Evolutionary conservation across 2,329 filamentous ascomycete species (phyloP), one percentile per base, ranked within the genome.

Genomic region (Clathrospora elynae): DNA sequence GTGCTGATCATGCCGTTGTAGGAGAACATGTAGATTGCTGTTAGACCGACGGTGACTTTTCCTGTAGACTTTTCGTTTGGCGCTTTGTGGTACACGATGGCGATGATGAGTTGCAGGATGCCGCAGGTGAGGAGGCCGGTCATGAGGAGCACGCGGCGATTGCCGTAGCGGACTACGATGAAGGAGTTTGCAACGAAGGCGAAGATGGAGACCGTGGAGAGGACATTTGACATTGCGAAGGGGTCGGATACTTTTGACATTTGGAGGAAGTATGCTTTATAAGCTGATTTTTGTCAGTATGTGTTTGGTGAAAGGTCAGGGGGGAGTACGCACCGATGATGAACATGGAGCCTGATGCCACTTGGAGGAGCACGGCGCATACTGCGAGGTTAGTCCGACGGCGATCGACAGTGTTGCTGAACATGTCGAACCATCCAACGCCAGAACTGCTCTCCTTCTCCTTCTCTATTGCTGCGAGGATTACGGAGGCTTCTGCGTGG

Each of bases 251-350:
- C 77, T 31, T 76, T 71, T 23, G 80, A 78, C 76, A 82, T 82
- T 54, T 78, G 73, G 59, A 83, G 80, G 71, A 83, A 83, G 61
- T 83, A 83, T 1, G 79, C 82, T 55, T 65, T 66, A 47, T 61
- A 67, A 30, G 62, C 64, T 66, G 25, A 5, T 7, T 7, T n/a
- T 7, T 23, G 26, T 44, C 20, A 41, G 31, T 42, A 18, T 28
- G 10, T 8, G 3, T 11, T 20, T 5, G 5, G 14, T 6, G 10
- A 14, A 3, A 11, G 6, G 2, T 16, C 5, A 2, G 38, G 17
- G 14, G 23, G 28, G 3, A 14, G 7, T 16, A 74, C 73, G 25
- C 51, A 60, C 78, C 79, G 19, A 60, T 55, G 29, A 71, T 67
- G 49, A 70, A 71, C 67, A 71, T 70, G 24, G 66, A 55, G 2